Percentiles rank a stretch among this genome's conserved stretches.
Evolutionary conservation across 371 early-diverging fungal genomes (phyloP).

Genomic region (Apophysomyces variabilis): DNA sequence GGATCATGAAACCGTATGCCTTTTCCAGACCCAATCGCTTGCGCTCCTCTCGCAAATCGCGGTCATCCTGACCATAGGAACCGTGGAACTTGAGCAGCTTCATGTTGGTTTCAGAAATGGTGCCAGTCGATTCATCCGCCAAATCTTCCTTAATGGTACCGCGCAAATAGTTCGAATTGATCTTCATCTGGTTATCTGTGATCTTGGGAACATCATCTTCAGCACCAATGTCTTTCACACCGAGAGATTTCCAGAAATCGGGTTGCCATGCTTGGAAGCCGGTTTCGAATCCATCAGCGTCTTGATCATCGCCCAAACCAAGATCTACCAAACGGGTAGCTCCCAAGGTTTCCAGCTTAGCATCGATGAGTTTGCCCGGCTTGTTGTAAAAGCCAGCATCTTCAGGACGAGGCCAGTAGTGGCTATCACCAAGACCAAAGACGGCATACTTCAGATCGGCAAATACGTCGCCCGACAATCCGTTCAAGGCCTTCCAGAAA

Average conservation of each 20-base stretch:
- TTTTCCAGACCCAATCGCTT: conserved; percentile 85
- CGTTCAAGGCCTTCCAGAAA: conserved; percentile 79
- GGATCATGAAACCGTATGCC: conserved; percentile 95
- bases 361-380: conserved; percentile 85
- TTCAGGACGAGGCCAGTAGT: conserved; percentile 94
- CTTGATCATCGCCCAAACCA: conserved; percentile 92
- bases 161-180: conserved; percentile 86
- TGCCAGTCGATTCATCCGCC: conserved; percentile 83
- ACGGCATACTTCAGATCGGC: conserved; percentile 75
- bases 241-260: conserved; percentile 82
- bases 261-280: conserved; percentile 81
- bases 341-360: conserved; percentile 76
- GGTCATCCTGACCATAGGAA: conserved; percentile 95
- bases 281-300: conserved; percentile 88
- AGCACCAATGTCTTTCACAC: conserved; percentile 65
- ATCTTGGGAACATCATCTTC: conserved; percentile 73
- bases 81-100: conserved; percentile 96
- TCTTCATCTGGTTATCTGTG: conserved; percentile 91
- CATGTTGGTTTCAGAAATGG: conserved; percentile 84
- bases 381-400: conserved; percentile 91
- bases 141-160: conserved; percentile 90
- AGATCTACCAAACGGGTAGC: conserved; percentile 65
- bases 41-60: conserved; percentile 88
- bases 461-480: conserved; percentile 62
- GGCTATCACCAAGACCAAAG: conserved; percentile 92